A percentile compares a stretch with the other conserved stretches of the same genome.
Evolutionary conservation across 225 moss, liverwort and hornwort species (phyloP).

Genomic region (Marchantia paleacea): DNA sequence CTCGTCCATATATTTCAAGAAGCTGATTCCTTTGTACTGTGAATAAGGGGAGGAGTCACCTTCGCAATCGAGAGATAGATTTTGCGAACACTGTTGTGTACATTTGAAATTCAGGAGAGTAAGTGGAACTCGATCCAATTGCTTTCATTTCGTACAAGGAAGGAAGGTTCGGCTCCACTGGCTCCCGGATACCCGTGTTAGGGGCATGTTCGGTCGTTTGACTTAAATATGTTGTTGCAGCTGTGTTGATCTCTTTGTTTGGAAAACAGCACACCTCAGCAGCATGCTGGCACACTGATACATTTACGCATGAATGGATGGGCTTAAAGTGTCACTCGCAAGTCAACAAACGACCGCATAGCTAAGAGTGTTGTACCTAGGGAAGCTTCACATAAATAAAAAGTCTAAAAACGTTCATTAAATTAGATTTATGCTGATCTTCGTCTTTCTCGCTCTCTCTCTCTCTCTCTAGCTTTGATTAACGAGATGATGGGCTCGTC

Average conservation of each 20-base stretch:
- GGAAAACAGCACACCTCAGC: neutral
- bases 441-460: neutral
- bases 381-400: neutral
- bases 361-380: neutral
- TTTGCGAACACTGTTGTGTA: neutral
- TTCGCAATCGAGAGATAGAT: conserved; percentile 3
- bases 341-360: neutral
- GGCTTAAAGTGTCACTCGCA: neutral
- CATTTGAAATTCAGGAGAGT: neutral
- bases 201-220: neutral
- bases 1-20: neutral
- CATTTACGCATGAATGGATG: neutral
- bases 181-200: neutral
- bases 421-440: neutral
- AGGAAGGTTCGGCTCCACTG: neutral
- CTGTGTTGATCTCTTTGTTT: neutral
- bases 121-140: neutral
- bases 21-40: conserved; percentile 9
- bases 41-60: neutral
- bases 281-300: neutral
- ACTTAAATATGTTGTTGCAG: neutral
- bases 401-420: neutral
- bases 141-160: neutral
- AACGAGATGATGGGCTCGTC: neutral
- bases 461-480: neutral